Evolutionary conservation across 805 yeast species (phyloP).

Genomic region (Teunomyces tritomae): DNA sequence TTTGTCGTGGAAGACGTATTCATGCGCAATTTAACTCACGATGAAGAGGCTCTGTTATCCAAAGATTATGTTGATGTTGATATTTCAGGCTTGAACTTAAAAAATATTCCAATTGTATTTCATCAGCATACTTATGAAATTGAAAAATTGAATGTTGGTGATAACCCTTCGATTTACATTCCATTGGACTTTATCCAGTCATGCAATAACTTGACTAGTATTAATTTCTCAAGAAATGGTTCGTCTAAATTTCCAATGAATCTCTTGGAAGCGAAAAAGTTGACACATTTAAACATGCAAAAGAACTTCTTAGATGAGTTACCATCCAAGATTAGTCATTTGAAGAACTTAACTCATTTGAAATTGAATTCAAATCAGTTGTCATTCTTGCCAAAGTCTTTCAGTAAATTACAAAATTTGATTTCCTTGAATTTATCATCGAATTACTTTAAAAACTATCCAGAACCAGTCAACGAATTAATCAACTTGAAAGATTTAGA

Average conservation of each 20-base stretch:
- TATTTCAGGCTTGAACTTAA: constrained; percentile 68
- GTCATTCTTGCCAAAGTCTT: constrained; percentile 56
- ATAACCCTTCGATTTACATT: constrained; percentile 79
- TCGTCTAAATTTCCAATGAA: constrained; percentile 72
- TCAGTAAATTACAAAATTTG: constrained; percentile 53
- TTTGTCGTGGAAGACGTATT: constrained; percentile 68
- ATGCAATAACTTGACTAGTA: constrained; percentile 64
- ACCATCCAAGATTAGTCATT: constrained; percentile 53
- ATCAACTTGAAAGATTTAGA: constrained; percentile 64
- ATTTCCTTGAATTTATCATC: constrained; percentile 73
- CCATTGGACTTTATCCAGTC: constrained; percentile 85
- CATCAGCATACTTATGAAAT: constrained; percentile 80
- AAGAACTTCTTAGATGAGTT: constrained; percentile 70
- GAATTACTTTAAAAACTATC: constrained; percentile 61
- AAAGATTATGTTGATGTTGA: constrained; percentile 72
- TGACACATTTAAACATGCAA: constrained; percentile 69
- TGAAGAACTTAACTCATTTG: constrained; percentile 55
- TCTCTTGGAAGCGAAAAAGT: constrained; percentile 63
- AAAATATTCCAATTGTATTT: constrained; percentile 80
- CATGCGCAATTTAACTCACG: constrained; percentile 59
- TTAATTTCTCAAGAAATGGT: constrained; percentile 71
- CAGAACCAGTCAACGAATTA: constrained; percentile 63
- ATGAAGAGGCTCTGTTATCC: constrained; percentile 64
- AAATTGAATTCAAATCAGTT: constrained; percentile 77
- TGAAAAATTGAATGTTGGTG: constrained; percentile 75